Evolutionary conservation across 352 stramenopile species (phyloP).

Genomic region (Globisporangium acanthophoron): DNA sequence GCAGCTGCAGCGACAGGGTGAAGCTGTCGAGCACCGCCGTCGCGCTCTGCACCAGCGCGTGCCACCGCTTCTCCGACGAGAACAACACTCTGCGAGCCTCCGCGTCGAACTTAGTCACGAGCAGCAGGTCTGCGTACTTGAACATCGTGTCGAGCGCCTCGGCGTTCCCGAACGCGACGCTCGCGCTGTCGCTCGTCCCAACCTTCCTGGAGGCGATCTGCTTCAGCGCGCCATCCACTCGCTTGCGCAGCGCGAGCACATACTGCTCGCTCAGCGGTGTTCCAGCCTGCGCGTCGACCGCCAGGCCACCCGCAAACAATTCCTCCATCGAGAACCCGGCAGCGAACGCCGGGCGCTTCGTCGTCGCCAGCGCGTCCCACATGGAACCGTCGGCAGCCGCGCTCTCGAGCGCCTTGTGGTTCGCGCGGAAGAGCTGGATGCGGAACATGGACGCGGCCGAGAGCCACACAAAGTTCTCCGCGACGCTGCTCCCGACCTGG

Average conservation of each 20-base stretch:
- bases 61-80: conserved; percentile 36
- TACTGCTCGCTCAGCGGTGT: conserved; percentile 44
- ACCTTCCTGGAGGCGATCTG: conserved; percentile 28
- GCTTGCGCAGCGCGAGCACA: conserved; percentile 23
- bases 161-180: conserved; percentile 29
- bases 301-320: conserved; percentile 17
- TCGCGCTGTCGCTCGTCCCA: conserved; percentile 9
- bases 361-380: conserved; percentile 23
- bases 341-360: conserved; percentile 2
- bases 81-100: conserved; percentile 30
- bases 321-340: conserved; percentile 12
- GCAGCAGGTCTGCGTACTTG: conserved; percentile 39
- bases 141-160: conserved; percentile 40
- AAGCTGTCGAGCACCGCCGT: conserved; percentile 45
- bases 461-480: conserved; percentile 44
- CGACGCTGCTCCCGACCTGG: conserved; percentile 34
- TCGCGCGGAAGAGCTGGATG: conserved; percentile 45
- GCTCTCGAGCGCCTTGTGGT: conserved; percentile 18
- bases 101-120: conserved; percentile 34
- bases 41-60: conserved; percentile 29
- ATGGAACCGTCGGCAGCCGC: conserved; percentile 21
- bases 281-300: conserved; percentile 13
- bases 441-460: conserved; percentile 38
- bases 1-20: conserved; percentile 41
- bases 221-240: conserved; percentile 27